Conservation (phyloP, 371 early-diverging fungal genomes). For the Mortierella sp. region DNA sequence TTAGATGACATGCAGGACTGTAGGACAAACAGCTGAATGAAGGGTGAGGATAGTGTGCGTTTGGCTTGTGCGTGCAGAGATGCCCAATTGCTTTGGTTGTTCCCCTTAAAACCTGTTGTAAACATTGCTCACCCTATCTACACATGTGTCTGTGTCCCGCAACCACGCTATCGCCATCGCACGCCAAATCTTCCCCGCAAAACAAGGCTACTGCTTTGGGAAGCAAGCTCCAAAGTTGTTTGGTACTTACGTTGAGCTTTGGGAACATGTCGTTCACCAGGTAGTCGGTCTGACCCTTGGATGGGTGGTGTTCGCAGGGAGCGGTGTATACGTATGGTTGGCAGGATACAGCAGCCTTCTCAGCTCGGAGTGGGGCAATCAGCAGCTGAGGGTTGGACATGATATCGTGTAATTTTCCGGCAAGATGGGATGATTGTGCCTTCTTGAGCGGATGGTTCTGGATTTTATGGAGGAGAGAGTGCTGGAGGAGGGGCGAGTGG, state of each 20-base stretch:
- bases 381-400: conserved; percentile 46
- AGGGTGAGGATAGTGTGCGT: neutral
- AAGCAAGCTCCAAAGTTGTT: neutral
- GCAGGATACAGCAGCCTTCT: conserved; percentile 3
- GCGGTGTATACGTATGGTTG: conserved; percentile 52
- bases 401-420: conserved; percentile 43
- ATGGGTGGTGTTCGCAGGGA: conserved; percentile 55
- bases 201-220: conserved; percentile 11
- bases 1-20: neutral
- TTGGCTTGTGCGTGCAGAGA: conserved; percentile 38
- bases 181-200: conserved; percentile 34
- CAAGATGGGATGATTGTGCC: conserved; percentile 36
- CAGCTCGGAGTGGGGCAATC: conserved; percentile 26
- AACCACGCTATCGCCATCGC: conserved; percentile 17
- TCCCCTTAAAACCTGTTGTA: neutral
- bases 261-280: conserved; percentile 56
- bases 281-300: conserved; percentile 50
- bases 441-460: conserved; percentile 28
- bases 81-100: no score
- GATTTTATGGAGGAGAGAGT: conserved; percentile 35
- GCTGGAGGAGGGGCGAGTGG: conserved; percentile 19
- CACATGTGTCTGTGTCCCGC: conserved; percentile 36
- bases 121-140: conserved; percentile 21
- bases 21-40: neutral
- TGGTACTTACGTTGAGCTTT: conserved; percentile 47